Conservation (phyloP, 768 basidiomycete species). For the Rhizopogon salebrosus region DNA sequence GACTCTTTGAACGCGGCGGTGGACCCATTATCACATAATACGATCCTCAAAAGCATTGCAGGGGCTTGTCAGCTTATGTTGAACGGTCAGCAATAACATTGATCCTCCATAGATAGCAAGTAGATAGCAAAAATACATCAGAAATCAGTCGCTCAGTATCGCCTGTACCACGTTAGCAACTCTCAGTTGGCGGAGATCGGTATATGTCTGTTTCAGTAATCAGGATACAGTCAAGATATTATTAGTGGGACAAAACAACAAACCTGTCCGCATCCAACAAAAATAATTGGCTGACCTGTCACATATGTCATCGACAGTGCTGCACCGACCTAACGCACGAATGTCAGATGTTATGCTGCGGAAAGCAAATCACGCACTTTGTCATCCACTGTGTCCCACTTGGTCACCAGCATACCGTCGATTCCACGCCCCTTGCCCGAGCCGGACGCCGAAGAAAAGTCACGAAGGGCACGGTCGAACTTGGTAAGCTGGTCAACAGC, state of each 20-base stretch:
- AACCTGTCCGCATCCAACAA: constrained; percentile 97
- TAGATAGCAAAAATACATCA: not conserved
- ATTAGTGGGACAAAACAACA: constrained; percentile 15
- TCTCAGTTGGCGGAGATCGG: constrained; percentile 85
- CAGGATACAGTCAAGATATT: not conserved
- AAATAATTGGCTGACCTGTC: constrained; percentile 96
- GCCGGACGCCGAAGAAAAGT: constrained; percentile 75
- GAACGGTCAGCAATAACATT: not conserved
- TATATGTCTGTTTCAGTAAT: constrained; percentile 69
- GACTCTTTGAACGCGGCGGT: too few species aligned
- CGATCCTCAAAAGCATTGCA: not conserved
- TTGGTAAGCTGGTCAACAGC: constrained; percentile 97
- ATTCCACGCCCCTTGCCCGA: constrained; percentile 78
- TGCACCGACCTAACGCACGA: constrained; percentile 77
- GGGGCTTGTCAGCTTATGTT: not conserved
- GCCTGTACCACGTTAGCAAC: constrained; percentile 94
- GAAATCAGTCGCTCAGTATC: constrained; percentile 65
- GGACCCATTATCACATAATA: too few species aligned
- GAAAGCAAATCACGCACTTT: constrained; percentile 50
- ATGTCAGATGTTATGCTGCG: not conserved
- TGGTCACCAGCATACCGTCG: constrained; percentile 97
- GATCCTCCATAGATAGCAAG: not conserved
- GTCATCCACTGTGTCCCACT: constrained; percentile 98
- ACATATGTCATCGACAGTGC: constrained; percentile 99
- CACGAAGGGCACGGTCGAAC: constrained; percentile 89